Evolutionary conservation across 2,329 filamentous ascomycete genomes (phyloP), one percentile per base, ranked within the genome.

Genomic region (Exutisphaerella laricina): DNA sequence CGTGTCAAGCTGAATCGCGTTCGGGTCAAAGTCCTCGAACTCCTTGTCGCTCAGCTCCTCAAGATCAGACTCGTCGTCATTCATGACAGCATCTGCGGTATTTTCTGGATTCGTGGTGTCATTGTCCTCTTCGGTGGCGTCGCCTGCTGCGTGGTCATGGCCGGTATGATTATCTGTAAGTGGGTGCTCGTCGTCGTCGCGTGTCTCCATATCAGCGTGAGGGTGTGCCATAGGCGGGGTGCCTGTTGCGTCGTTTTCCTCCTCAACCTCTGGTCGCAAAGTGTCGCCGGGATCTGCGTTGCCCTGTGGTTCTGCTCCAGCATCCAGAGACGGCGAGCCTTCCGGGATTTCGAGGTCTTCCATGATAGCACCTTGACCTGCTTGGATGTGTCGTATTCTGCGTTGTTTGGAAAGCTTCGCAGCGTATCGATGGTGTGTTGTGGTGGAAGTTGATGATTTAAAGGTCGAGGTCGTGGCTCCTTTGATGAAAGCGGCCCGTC

Each of bases 21-120:
- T 71, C 0, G 76, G 73, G 54, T 83, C 76, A 55, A 82, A 82
- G 55, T 82, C 73, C 49, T 79, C 77, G 52, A 82, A 80, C 58
- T 82, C 75, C 29, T 74, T 74, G 58, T 82, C 79, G 54, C 82
- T 78, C 39, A 82, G 70, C 57, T 82, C 79, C 12, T 78, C 80
- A 21, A 83, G 69, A 17, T 64, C 63, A 3, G 78, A 82, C 51
- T 82, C 79, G 41, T 76, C 72, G 55, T 80, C 78, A 13, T 75
- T 77, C 23, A 57, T 58, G 33, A 35, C 23, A 42, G 64, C 59
- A 36, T 62, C 48, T 21, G 65, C 62, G 28, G 40, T 42, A 16
- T 46, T 49, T 32, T 53, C 50, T 23, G 44, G 41, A 20, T 51
- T 46, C 8, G 32, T 47, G 13, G 39, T 32, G 22, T 49, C 45